phyloP scores from a whole-genome alignment of 805 yeast species.

The Saccharomyces eubayanus region DNA sequence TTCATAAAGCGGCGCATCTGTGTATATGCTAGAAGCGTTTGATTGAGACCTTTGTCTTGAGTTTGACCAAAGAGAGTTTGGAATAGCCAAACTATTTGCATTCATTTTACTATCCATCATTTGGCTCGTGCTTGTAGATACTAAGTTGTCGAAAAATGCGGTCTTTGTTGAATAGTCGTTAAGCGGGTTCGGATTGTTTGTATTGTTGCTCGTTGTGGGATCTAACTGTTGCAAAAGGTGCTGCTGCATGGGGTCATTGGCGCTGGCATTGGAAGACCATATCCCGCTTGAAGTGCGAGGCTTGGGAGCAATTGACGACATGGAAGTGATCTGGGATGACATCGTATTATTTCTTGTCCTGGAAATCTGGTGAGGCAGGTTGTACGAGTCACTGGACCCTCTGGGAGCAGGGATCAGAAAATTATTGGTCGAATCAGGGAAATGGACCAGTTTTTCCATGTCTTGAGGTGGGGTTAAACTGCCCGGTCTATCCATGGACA shows the following conservation, averaged over 20 bases:
- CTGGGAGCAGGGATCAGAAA: conserved; percentile 20
- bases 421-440: conserved; percentile 23
- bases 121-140: conserved; percentile 4
- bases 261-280: conserved; percentile 21
- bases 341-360: conserved; percentile 31
- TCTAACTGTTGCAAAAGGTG: conserved; percentile 9
- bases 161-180: conserved; percentile 15
- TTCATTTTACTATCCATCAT: conserved; percentile 6
- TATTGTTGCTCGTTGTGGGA: conserved; percentile 3
- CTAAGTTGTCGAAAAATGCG: conserved; percentile 17
- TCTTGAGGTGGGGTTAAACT: conserved; percentile 26
- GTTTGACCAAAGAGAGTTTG: conserved; percentile 13
- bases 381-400: conserved; percentile 26
- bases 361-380: conserved; percentile 18
- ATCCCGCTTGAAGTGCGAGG: conserved; percentile 17
- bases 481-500: conserved; percentile 13
- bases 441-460: conserved; percentile 18
- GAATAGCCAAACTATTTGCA: conserved; percentile 12
- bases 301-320: conserved; percentile 21
- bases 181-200: conserved; percentile 12
- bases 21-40: conserved; percentile 29
- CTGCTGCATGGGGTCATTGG: conserved; percentile 20
- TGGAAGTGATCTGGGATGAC: conserved; percentile 30
- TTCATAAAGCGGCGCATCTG: conserved; percentile 26
- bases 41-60: conserved; percentile 27